Conservation (phyloP, 2,329 filamentous ascomycete species). For the Teratosphaeria nubilosa region DNA sequence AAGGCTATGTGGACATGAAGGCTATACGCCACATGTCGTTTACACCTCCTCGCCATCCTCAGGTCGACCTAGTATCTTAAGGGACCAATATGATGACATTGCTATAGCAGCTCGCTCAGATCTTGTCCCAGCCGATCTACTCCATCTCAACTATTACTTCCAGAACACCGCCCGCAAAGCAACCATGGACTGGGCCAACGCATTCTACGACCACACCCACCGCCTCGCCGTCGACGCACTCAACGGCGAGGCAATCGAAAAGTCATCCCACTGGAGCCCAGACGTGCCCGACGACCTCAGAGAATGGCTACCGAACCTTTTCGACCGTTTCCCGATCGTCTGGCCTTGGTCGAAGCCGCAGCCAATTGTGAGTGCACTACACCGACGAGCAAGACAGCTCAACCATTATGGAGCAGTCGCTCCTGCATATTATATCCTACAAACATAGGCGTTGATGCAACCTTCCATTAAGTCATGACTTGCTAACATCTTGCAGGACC, state of each 20-base stretch:
- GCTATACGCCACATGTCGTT: background rate
- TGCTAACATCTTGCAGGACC: conserved; percentile 24
- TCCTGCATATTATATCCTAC: too few species aligned
- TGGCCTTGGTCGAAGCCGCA: conserved; percentile 30
- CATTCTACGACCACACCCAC: conserved; percentile 11
- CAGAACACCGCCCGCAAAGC: background rate
- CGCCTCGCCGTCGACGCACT: conserved; percentile 19
- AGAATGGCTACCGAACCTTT: conserved; percentile 24
- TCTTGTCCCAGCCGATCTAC: too few species aligned
- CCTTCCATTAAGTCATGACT: too few species aligned
- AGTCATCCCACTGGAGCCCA: conserved; percentile 21
- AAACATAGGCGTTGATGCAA: too few species aligned
- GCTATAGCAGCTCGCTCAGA: too few species aligned
- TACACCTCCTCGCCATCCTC: background rate
- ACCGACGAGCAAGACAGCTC: too few species aligned
- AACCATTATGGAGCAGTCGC: too few species aligned
- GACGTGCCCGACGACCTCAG: conserved; percentile 23
- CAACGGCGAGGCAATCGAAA: conserved; percentile 15
- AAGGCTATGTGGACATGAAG: background rate
- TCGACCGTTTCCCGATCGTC: conserved; percentile 41
- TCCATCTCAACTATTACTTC: too few species aligned
- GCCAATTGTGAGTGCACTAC: conserved; percentile 17
- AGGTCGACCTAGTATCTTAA: background rate
- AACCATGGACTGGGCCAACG: conserved; percentile 15
- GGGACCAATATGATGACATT: background rate